Percentiles rank a stretch among this genome's conserved stretches.
Evolutionary conservation across 2,329 filamentous ascomycete genomes (phyloP).

Genomic region (Stemphylium vesicarium): DNA sequence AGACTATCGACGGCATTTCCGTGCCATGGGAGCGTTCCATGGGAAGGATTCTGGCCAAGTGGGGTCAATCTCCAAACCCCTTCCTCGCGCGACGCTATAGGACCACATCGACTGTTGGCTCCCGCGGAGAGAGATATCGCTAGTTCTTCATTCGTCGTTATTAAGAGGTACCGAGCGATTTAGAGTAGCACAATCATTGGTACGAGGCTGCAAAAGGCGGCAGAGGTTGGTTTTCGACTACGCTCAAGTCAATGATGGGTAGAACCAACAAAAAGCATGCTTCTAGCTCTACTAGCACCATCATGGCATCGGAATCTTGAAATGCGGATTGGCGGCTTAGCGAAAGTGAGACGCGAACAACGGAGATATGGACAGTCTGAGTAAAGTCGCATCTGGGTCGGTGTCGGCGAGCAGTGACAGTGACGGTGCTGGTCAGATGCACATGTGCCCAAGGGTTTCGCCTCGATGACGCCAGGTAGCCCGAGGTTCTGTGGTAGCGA

Average conservation of each 20-base stretch:
- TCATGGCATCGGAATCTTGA: constrained; percentile 18
- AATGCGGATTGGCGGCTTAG: constrained; percentile 4
- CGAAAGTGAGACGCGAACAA: background rate
- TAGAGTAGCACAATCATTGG: background rate
- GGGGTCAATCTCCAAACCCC: constrained; percentile 23
- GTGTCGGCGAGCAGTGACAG: background rate
- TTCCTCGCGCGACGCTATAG: constrained; percentile 14
- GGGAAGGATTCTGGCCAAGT: constrained; percentile 25
- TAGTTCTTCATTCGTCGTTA: background rate
- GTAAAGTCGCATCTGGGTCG: constrained; percentile 7
- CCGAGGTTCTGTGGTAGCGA: background rate
- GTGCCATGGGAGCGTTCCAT: constrained; percentile 26
- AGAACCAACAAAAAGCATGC: background rate
- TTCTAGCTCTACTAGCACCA: constrained; percentile 9
- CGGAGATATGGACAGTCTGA: constrained; percentile 13
- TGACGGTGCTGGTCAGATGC: background rate
- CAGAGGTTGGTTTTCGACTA: background rate
- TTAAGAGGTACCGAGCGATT: background rate
- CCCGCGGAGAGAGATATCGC: constrained; percentile 7
- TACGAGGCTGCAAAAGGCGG: constrained; percentile 1
- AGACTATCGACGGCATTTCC: constrained; percentile 25
- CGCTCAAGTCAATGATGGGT: constrained; percentile 8
- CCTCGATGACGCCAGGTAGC: background rate
- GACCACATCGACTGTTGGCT: constrained; percentile 9
- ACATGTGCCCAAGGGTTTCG: background rate